These are phyloP conservation scores for Thinopyrum obtusiflorum DNA, from an alignment of 202 grass and related monocot genomes.

Conservation along the genomic window DNA sequence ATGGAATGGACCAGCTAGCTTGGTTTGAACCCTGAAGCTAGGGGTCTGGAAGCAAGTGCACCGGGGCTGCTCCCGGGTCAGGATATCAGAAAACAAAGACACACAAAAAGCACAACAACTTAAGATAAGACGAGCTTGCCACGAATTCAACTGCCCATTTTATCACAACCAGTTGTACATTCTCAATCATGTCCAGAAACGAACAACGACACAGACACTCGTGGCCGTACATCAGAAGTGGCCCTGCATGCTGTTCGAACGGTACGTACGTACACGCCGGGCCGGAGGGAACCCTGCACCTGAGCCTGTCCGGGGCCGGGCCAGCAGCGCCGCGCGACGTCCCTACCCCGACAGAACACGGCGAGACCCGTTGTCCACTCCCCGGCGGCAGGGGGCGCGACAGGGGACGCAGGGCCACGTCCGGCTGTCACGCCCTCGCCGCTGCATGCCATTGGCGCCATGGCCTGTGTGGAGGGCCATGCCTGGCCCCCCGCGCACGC, in stretches of 20 bases:
- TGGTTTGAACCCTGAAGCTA: too few relatives aligned
- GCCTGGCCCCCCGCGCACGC: not conserved
- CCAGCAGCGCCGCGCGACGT: not conserved
- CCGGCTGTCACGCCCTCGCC: slow-evolving; percentile 18
- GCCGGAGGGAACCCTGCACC: not conserved
- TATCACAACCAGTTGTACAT: not conserved
- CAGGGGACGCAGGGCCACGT: slow-evolving; percentile 33
- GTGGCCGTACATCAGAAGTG: not conserved
- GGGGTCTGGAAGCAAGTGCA: too few relatives aligned
- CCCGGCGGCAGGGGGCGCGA: not conserved
- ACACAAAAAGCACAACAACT: not conserved
- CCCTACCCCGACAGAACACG: slow-evolving; percentile 3
- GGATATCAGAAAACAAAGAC: too few relatives aligned
- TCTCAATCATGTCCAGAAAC: not conserved
- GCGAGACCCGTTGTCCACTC: not conserved
- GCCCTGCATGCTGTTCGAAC: not conserved
- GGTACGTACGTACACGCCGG: not conserved
- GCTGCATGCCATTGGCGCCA: slow-evolving; percentile 15
- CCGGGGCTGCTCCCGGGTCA: too few relatives aligned
- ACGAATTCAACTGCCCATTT: not conserved
- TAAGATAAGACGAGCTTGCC: not conserved
- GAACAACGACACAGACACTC: not conserved
- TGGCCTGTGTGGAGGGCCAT: not conserved
- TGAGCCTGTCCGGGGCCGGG: not conserved
- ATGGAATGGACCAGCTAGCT: too few relatives aligned